Percentiles rank a stretch among this genome's conserved stretches.
Evolutionary conservation across 2,329 filamentous ascomycete genomes (phyloP).

Genomic region (Cyclaneusma minus): DNA sequence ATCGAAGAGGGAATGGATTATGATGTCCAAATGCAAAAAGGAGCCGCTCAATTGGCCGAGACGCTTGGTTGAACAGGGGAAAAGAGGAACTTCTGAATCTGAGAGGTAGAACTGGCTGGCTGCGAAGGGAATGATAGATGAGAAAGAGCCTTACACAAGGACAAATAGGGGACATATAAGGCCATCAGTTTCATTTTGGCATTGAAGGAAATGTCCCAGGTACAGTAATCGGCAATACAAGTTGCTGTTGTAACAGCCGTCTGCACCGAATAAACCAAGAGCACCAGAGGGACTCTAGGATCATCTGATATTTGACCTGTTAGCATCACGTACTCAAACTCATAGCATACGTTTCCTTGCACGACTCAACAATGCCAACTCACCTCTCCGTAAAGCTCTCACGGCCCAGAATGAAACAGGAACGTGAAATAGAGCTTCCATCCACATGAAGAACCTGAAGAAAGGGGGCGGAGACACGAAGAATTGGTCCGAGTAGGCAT

Average conservation of each 20-base stretch:
- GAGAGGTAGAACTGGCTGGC: no score
- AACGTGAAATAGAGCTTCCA: slow-evolving; percentile 45
- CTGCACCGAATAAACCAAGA: slow-evolving; percentile 43
- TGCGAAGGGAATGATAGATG: no score
- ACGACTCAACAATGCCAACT: slow-evolving; percentile 6
- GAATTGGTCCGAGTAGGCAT: slow-evolving; percentile 46
- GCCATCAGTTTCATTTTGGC: slow-evolving; percentile 33
- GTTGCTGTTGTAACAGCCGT: slow-evolving; percentile 45
- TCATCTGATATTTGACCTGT: slow-evolving; percentile 25
- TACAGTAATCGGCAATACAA: slow-evolving; percentile 44
- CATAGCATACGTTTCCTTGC: background rate
- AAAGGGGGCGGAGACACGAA: slow-evolving; percentile 42
- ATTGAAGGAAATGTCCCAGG: slow-evolving; percentile 30
- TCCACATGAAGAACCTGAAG: slow-evolving; percentile 39
- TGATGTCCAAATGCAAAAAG: no score
- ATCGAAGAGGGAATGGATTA: no score
- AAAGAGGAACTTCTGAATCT: no score
- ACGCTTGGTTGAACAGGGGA: no score
- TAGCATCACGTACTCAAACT: background rate
- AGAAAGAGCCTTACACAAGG: slow-evolving; percentile 28
- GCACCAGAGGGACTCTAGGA: slow-evolving; percentile 38
- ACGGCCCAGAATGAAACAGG: slow-evolving; percentile 46
- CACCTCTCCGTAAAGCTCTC: slow-evolving; percentile 34
- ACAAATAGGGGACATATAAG: slow-evolving; percentile 41
- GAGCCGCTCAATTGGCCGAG: no score